phyloP scores from a whole-genome alignment of 1,139 yeast genomes.

The Spencermartinsiella ligniputridi region DNA sequence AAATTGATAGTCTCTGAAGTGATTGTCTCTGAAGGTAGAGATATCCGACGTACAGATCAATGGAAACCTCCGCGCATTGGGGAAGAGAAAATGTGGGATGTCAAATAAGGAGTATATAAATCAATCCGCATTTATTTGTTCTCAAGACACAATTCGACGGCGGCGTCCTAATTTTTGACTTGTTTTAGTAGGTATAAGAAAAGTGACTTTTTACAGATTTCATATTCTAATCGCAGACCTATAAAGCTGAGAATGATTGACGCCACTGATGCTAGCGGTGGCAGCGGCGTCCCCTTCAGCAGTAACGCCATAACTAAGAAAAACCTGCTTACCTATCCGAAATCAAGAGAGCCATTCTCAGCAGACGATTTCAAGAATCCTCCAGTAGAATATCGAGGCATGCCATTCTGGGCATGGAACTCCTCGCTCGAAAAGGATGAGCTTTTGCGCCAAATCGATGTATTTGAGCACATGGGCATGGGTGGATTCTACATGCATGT shows the following conservation, averaged over 20 bases:
- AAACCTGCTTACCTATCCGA: constrained; percentile 2
- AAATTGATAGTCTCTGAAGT: too few species aligned
- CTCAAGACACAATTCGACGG: too few species aligned
- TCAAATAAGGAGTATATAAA: too few species aligned
- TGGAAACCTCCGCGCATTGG: too few species aligned
- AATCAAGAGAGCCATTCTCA: background rate
- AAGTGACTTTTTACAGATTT: background rate
- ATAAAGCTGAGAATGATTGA: background rate
- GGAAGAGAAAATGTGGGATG: too few species aligned
- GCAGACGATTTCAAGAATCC: constrained; percentile 1
- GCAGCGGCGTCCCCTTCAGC: background rate
- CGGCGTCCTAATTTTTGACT: too few species aligned
- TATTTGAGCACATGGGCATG: constrained; percentile 5
- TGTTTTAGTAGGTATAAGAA: background rate
- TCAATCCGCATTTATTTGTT: too few species aligned
- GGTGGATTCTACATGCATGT: constrained; percentile 5
- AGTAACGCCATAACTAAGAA: too few species aligned
- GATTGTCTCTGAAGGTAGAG: too few species aligned
- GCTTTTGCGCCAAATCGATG: background rate
- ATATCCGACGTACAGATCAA: too few species aligned
- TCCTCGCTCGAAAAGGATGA: background rate
- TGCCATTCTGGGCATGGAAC: constrained; percentile 6
- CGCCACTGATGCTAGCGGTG: background rate
- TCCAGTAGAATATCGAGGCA: constrained; percentile 3
- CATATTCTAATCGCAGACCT: too few species aligned